A percentile compares a stretch with the other conserved stretches of the same genome.
phyloP scores from a whole-genome alignment of 2,329 filamentous ascomycete species.

The Arachnopeziza araneosa region DNA sequence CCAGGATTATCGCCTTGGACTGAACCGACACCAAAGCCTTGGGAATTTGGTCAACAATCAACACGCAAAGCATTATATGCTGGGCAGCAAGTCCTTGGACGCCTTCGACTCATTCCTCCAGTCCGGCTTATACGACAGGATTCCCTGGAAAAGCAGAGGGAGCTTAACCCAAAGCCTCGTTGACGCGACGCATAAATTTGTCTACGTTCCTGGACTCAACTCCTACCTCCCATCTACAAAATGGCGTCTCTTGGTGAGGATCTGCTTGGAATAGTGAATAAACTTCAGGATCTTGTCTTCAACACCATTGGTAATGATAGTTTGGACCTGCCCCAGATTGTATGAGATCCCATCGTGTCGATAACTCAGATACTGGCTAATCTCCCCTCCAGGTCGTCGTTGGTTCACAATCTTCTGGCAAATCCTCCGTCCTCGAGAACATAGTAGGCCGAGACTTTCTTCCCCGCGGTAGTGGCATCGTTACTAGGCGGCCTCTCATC shows the following conservation, averaged over 20 bases:
- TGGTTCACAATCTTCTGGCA: slow-evolving; percentile 95
- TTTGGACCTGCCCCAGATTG: slow-evolving; percentile 94
- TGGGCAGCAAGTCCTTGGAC: not conserved
- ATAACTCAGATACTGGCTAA: slow-evolving; percentile 16
- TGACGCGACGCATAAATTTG: slow-evolving; percentile 13
- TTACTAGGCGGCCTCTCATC: slow-evolving; percentile 89
- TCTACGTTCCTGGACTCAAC: not conserved
- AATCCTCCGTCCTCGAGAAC: slow-evolving; percentile 97
- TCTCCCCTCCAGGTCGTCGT: slow-evolving; percentile 71
- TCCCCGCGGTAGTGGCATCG: slow-evolving; percentile 92
- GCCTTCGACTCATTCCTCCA: not conserved
- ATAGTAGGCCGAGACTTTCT: slow-evolving; percentile 97
- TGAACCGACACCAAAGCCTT: not conserved
- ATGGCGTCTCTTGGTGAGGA: slow-evolving; percentile 98
- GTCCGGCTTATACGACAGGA: not conserved
- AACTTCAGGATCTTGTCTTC: slow-evolving; percentile 97
- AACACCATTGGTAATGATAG: slow-evolving; percentile 99
- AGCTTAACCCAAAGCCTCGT: not conserved
- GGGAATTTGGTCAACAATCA: not conserved
- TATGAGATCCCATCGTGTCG: slow-evolving; percentile 43
- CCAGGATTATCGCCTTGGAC: not conserved
- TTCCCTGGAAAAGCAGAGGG: not conserved
- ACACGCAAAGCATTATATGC: not conserved
- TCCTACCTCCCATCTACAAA: slow-evolving; percentile 3
- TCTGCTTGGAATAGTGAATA: slow-evolving; percentile 91